These are phyloP conservation scores for Zygnema cylindricum DNA, from an alignment of 139 green algal species.

Conservation along the genomic window DNA sequence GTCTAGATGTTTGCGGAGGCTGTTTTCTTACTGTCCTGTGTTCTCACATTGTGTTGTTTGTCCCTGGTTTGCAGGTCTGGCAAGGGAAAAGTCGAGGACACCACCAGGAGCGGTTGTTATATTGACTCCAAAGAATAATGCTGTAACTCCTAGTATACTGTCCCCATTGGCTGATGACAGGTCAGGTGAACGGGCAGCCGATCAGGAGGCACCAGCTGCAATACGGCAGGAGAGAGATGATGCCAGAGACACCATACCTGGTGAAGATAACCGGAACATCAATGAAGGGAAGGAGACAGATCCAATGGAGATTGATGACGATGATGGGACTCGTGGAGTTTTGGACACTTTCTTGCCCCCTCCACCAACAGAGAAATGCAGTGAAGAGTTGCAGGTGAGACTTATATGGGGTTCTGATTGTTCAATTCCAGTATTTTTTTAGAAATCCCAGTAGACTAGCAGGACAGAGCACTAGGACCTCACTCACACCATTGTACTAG, in stretches of 20 bases:
- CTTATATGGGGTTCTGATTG: no score
- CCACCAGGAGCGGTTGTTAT: neutral
- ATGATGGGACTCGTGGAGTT: neutral
- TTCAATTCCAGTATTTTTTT: no score
- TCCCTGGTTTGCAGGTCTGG: neutral
- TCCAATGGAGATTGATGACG: neutral
- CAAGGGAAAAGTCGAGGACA: neutral
- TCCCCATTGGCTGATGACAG: neutral
- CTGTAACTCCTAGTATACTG: neutral
- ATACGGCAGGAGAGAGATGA: neutral
- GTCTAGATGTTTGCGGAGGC: no score
- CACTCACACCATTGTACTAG: no score
- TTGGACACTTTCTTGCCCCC: slow-evolving; percentile 14
- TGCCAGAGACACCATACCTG: neutral
- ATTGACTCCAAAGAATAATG: neutral
- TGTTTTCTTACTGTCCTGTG: no score
- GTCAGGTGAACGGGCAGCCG: neutral
- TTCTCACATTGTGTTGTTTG: no score
- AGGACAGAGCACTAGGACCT: no score
- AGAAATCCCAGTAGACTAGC: no score
- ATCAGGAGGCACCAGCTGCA: neutral
- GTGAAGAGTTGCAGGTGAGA: slow-evolving; percentile 36
- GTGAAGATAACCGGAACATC: neutral
- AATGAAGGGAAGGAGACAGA: neutral
- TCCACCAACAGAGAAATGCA: slow-evolving; percentile 18